phyloP scores from a whole-genome alignment of 2,329 filamentous ascomycete genomes.

The Apiospora pterosperma region DNA sequence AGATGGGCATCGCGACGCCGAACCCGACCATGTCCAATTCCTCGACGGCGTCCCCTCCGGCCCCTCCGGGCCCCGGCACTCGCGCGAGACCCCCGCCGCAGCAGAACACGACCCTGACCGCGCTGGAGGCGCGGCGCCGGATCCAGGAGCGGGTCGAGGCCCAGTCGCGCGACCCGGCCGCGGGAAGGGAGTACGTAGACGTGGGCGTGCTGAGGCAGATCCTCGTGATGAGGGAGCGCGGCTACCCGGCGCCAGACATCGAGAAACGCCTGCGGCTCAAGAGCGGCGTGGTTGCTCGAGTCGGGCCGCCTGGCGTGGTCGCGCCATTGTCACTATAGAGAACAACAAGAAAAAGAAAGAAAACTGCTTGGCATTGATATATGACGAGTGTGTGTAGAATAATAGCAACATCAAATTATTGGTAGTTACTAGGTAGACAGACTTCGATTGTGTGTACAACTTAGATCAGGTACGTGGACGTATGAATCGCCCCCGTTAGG shows the following conservation, averaged over 20 bases:
- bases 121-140: slow-evolving; percentile 43
- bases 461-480: background rate
- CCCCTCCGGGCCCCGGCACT: slow-evolving; percentile 15
- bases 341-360: background rate
- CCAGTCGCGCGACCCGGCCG: slow-evolving; percentile 41
- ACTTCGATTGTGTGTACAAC: background rate
- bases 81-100: slow-evolving; percentile 18
- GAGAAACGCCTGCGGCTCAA: slow-evolving; percentile 44
- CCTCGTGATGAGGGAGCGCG: slow-evolving; percentile 40
- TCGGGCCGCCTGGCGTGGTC: slow-evolving; percentile 40
- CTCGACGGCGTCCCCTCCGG: slow-evolving; percentile 35
- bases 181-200: slow-evolving; percentile 44
- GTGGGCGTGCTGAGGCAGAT: slow-evolving; percentile 44
- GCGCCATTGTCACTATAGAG: slow-evolving; percentile 17
- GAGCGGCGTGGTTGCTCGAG: slow-evolving; percentile 39
- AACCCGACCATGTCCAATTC: slow-evolving; percentile 52
- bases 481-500: background rate
- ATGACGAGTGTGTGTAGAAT: background rate
- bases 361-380: background rate
- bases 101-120: slow-evolving; percentile 44
- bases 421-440: background rate
- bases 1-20: slow-evolving; percentile 54
- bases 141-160: slow-evolving; percentile 40
- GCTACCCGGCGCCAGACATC: slow-evolving; percentile 36
- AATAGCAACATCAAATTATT: background rate